Evolutionary conservation across 2,329 filamentous ascomycete genomes (phyloP), one percentile per base, ranked within the genome.

Genomic region (Ceratocystis destructans): DNA sequence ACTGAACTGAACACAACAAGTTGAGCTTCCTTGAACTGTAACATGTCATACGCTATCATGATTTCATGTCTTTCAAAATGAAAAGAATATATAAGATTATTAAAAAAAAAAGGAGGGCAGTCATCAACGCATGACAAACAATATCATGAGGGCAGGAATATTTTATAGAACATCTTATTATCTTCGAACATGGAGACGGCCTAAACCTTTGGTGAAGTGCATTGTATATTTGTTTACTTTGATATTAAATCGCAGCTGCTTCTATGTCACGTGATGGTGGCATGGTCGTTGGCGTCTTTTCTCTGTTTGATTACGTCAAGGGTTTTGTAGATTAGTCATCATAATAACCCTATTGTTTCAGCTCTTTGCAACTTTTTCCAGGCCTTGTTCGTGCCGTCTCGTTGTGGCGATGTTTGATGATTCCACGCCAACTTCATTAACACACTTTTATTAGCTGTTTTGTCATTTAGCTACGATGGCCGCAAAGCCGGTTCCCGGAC

Each of bases 81-180:
- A 41, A 41, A 41, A 41, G 37, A 41, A 41, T 41, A 12, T 37
- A 37, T 28, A 28, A 28, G 4, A 15, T 15, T 25, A n/a, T n/a
- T n/a, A 22, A 22, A 41, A 41, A 15, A 37, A 37, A 41, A 12
- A 15, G 37, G 37, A 64, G 46, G 20, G 33, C 28, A 5, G 20
- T 28, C 62, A 53, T 41, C 31, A 64, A 37, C 31, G 22, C 44
- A 41, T 53, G 46, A 64, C 37, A 31, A 55, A 17, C 55, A 31
- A 25, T 55, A 55, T 53, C 20, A 53, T 25, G 46, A 41, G n/a
- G 31, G 25, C 17, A 7, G 37, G 25, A 33, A 55, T 2, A 17
- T 25, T 55, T 28, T 55, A 64, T 64, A 64, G 62, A 64, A 46
- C 55, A 44, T 33, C 20, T 28, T 44, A 44, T 12, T 64, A 37